Evolutionary conservation across 495 filamentous ascomycete species (phyloP).

Genomic region (Daldinia grandis): DNA sequence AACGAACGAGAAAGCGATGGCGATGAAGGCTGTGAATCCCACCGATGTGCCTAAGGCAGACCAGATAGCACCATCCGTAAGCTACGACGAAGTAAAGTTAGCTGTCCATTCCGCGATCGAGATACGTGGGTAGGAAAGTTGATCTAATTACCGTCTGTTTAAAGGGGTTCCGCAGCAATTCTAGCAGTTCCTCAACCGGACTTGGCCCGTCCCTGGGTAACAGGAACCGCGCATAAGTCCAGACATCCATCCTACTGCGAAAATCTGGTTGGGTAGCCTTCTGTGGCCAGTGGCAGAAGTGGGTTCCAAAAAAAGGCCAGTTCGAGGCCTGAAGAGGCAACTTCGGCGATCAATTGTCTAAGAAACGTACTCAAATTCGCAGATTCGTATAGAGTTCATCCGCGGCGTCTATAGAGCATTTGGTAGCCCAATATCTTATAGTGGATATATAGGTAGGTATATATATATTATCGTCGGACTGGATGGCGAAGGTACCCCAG

Average conservation of each 20-base stretch:
- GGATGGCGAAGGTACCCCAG: background rate
- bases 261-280: conserved; percentile 18
- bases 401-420: conserved; percentile 6
- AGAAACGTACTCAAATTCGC: conserved; percentile 2
- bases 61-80: conserved; percentile 68
- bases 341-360: conserved; percentile 2
- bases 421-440: background rate
- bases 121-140: background rate
- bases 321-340: conserved; percentile 2
- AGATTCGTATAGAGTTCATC: conserved; percentile 15
- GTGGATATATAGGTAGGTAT: too few relatives aligned
- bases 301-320: conserved; percentile 2
- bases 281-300: conserved; percentile 9
- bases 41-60: conserved; percentile 86
- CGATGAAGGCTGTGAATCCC: conserved; percentile 72
- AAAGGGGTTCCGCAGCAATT: conserved; percentile 60
- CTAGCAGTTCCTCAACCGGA: conserved; percentile 48
- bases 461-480: background rate
- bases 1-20: conserved; percentile 83
- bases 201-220: conserved; percentile 37
- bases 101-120: conserved; percentile 8
- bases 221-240: conserved; percentile 33
- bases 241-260: conserved; percentile 38
- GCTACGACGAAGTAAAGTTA: conserved; percentile 33
- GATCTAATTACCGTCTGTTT: conserved; percentile 49